Conservation (phyloP, 2,329 filamentous ascomycete species). For the Pseudocercospora eumusae region DNA sequence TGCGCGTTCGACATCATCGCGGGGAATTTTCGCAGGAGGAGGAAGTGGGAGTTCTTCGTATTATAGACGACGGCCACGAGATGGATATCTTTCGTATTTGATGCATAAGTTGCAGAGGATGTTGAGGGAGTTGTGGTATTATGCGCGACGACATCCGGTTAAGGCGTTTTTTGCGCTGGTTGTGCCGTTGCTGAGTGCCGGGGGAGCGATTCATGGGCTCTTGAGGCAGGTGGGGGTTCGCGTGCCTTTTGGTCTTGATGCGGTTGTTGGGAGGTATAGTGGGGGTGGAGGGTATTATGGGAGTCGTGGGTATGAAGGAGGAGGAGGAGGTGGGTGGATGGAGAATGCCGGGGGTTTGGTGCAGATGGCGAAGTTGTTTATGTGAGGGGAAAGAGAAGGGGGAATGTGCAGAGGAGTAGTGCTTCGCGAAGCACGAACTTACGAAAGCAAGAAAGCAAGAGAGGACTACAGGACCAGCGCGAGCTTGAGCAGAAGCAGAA, state of each 20-base stretch:
- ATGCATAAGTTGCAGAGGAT: conserved; percentile 76
- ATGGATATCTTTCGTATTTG: conserved; percentile 72
- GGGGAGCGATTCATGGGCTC: conserved; percentile 76
- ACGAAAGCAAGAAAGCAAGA: neutral
- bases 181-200: conserved; percentile 76
- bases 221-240: conserved; percentile 77
- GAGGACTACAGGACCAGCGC: conserved; percentile 21
- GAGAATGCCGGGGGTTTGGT: conserved; percentile 52
- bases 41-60: conserved; percentile 66
- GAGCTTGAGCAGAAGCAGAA: conserved; percentile 17
- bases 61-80: conserved; percentile 74
- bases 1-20: conserved; percentile 26
- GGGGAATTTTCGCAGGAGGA: conserved; percentile 34
- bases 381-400: conserved; percentile 41
- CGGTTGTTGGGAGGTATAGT: conserved; percentile 15
- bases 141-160: conserved; percentile 78
- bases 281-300: conserved; percentile 49
- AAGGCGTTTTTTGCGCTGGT: conserved; percentile 88
- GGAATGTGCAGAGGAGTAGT: neutral
- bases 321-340: conserved; percentile 44
- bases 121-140: conserved; percentile 76
- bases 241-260: conserved; percentile 60
- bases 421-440: too few relatives aligned
- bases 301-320: conserved; percentile 45
- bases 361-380: conserved; percentile 55